Conservation (phyloP, 768 basidiomycete species). For the Mycena albidolilacea region DNA sequence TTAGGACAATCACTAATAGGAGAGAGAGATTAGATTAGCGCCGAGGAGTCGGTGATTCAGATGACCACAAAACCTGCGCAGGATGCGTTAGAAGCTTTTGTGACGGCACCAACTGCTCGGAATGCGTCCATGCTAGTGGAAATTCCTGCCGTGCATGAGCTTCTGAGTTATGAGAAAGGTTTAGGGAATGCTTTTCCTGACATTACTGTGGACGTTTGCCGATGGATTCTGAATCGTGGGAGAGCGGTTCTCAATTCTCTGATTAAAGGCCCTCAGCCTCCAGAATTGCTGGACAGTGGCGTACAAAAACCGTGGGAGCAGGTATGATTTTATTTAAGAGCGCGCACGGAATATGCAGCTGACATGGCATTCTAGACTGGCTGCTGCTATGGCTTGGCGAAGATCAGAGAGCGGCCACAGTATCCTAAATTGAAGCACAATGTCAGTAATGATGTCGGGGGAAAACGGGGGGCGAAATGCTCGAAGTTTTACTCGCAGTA, state of each 20-base stretch:
- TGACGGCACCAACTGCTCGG: not conserved
- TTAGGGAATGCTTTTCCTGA: not conserved
- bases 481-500: constrained; percentile 43
- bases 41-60: constrained; percentile 13
- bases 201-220: not conserved
- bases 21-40: not conserved
- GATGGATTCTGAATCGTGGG: constrained; percentile 1
- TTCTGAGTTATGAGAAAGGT: constrained; percentile 11
- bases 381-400: constrained; percentile 37
- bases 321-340: too few relatives aligned
- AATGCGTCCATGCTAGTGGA: not conserved
- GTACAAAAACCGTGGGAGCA: not conserved
- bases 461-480: constrained; percentile 39
- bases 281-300: not conserved
- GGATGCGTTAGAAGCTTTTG: not conserved
- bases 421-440: constrained; percentile 38
- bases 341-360: not conserved
- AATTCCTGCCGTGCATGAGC: constrained; percentile 12
- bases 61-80: not conserved
- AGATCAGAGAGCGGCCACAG: constrained; percentile 34
- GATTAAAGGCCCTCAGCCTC: not conserved
- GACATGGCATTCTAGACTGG: constrained; percentile 34
- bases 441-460: not conserved
- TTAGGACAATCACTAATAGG: not conserved
- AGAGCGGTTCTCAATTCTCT: not conserved